phyloP scores from a whole-genome alignment of 108 stramenopile genomes.

The Nannochloropsis salina region DNA sequence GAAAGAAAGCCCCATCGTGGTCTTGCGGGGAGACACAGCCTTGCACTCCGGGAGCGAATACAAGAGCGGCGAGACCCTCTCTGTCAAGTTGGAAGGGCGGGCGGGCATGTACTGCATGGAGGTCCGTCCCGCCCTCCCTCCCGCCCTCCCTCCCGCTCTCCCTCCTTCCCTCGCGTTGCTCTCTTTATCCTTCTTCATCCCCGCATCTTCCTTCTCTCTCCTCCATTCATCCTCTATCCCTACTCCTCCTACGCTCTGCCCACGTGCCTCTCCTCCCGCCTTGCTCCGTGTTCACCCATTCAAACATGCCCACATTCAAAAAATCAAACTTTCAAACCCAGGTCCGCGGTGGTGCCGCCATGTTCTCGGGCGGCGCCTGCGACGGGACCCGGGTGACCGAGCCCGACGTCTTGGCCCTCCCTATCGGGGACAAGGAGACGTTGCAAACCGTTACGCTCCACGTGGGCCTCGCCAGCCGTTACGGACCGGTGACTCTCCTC shows the following conservation, averaged over 20 bases:
- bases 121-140: neutral
- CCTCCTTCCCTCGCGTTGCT: neutral
- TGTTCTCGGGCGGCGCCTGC: neutral
- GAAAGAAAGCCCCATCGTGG: too few relatives aligned
- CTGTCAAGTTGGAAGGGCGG: too few relatives aligned
- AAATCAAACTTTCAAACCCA: neutral
- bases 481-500: neutral
- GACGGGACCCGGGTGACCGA: neutral
- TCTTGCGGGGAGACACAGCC: too few relatives aligned
- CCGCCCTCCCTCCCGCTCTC: neutral
- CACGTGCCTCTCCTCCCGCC: neutral
- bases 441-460: neutral
- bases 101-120: too few relatives aligned
- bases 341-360: neutral
- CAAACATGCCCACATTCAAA: too few relatives aligned
- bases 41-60: too few relatives aligned
- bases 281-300: neutral
- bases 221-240: neutral
- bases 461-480: neutral
- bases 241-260: neutral
- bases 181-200: neutral
- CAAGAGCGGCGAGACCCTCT: too few relatives aligned
- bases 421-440: neutral
- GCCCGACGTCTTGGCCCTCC: neutral
- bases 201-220: neutral